Conservation (phyloP, 345 rosid genomes). For the Lepidium africanum region DNA sequence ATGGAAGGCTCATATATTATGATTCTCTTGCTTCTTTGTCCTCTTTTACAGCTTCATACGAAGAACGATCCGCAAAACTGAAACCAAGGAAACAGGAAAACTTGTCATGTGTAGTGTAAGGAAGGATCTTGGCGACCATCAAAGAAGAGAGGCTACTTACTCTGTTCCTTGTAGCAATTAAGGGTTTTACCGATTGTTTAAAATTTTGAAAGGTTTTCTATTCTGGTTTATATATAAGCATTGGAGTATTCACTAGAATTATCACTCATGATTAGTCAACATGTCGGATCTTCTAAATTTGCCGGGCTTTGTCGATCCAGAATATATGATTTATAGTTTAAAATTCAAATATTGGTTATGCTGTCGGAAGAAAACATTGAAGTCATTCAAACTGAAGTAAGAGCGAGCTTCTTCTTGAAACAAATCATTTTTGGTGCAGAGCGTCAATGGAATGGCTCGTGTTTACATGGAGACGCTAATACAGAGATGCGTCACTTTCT, state of each 20-base stretch:
- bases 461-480: slow-evolving; percentile 37
- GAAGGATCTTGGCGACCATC: background rate
- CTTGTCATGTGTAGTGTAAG: background rate
- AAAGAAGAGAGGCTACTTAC: background rate
- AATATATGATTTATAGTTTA: too few species aligned
- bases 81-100: slow-evolving; percentile 20
- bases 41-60: slow-evolving; percentile 57
- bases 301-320: too few species aligned
- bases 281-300: too few species aligned
- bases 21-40: background rate
- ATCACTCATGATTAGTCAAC: too few species aligned
- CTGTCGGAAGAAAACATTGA: too few species aligned
- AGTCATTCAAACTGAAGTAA: too few species aligned
- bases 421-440: background rate
- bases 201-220: too few species aligned
- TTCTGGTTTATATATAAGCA: too few species aligned
- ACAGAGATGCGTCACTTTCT: slow-evolving; percentile 34
- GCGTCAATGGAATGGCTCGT: slow-evolving; percentile 25
- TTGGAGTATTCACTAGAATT: too few species aligned
- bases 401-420: too few species aligned
- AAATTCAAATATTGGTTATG: too few species aligned
- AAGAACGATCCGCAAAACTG: slow-evolving; percentile 60
- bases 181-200: background rate
- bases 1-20: background rate
- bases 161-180: background rate